A percentile compares a stretch with the other conserved stretches of the same genome.
phyloP scores from a whole-genome alignment of 306 rosid species.

The Erythrophleum fordii region DNA sequence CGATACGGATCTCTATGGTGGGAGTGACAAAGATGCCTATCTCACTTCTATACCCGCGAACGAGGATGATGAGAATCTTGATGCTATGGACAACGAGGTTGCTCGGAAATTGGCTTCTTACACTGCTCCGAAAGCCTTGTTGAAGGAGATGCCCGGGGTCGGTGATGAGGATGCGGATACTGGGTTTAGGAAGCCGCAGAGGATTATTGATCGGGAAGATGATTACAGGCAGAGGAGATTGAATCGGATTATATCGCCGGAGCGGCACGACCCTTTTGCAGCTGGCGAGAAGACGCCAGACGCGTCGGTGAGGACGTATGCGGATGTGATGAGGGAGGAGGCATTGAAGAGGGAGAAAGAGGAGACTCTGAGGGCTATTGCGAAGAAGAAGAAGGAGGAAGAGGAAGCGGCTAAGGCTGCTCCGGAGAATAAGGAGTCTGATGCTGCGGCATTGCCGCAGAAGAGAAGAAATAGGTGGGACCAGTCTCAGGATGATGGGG shows the following conservation, averaged over 20 bases:
- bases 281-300: conserved; percentile 82
- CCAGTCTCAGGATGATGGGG: conserved; percentile 68
- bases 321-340: conserved; percentile 73
- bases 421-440: conserved; percentile 31
- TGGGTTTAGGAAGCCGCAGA: conserved; percentile 59
- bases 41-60: conserved; percentile 68
- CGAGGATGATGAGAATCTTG: conserved; percentile 68
- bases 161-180: conserved; percentile 52
- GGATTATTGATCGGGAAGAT: conserved; percentile 73
- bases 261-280: conserved; percentile 66
- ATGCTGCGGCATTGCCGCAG: conserved; percentile 41
- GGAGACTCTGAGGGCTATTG: conserved; percentile 60
- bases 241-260: conserved; percentile 66
- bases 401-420: conserved; percentile 58
- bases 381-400: conserved; percentile 69
- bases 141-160: conserved; percentile 62
- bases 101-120: conserved; percentile 64
- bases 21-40: conserved; percentile 52
- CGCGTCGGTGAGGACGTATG: conserved; percentile 63
- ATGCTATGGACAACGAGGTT: conserved; percentile 55
- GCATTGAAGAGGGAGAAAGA: conserved; percentile 71
- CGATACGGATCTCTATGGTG: conserved; percentile 68
- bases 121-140: conserved; percentile 67
- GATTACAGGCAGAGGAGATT: conserved; percentile 64
- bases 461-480: conserved; percentile 82